Conservation (phyloP, 1,139 yeast species). For the Starmera stellimalicola region DNA sequence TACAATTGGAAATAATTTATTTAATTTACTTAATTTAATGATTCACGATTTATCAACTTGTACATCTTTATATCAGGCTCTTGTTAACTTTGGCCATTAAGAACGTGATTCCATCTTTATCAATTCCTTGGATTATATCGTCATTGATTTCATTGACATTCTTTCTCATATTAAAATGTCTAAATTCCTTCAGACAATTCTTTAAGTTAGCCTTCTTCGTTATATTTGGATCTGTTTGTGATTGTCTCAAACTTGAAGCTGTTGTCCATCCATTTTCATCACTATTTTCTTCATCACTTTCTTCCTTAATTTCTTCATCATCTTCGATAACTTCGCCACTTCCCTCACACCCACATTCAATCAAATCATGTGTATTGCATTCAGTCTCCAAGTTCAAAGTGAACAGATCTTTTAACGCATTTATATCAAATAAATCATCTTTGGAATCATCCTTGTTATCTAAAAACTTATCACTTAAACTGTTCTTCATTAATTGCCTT, state of each 20-base stretch:
- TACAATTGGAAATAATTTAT: too few species aligned
- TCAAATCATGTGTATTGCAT: constrained; percentile 77
- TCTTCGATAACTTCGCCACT: constrained; percentile 28
- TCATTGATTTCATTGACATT: constrained; percentile 14
- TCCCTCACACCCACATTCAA: constrained; percentile 65
- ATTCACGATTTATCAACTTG: too few species aligned
- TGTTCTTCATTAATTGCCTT: constrained; percentile 82
- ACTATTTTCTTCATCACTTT: constrained; percentile 17
- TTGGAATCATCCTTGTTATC: constrained; percentile 39
- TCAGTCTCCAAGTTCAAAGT: constrained; percentile 40
- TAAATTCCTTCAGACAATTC: constrained; percentile 50
- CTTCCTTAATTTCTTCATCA: constrained; percentile 17
- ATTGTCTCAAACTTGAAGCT: constrained; percentile 37
- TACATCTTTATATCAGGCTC: constrained; percentile 7
- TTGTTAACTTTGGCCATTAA: constrained; percentile 16
- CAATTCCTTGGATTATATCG: constrained; percentile 11
- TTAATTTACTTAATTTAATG: too few species aligned
- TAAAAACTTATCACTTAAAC: constrained; percentile 69
- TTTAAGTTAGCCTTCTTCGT: constrained; percentile 35
- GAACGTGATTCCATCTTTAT: constrained; percentile 9
- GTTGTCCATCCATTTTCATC: constrained; percentile 33
- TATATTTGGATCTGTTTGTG: constrained; percentile 23
- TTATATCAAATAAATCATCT: constrained; percentile 46
- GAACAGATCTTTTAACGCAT: constrained; percentile 70
- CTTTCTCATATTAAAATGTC: constrained; percentile 44